phyloP scores from a whole-genome alignment of 2,329 filamentous ascomycete genomes.

The Penicillium sumatraense region DNA sequence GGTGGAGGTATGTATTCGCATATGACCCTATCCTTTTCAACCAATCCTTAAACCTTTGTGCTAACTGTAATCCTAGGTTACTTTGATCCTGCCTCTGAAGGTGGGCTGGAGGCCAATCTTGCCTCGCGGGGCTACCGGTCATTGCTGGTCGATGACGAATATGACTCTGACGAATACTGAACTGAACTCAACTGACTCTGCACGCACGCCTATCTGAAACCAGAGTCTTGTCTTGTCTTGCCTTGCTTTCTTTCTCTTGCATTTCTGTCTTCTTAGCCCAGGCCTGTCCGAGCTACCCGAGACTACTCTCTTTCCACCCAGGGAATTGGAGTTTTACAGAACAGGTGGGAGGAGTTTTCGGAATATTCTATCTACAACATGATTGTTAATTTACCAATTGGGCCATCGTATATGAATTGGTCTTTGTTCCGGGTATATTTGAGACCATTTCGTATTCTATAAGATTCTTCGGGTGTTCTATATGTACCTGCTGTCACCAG shows the following conservation, averaged over 20 bases:
- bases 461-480: not conserved
- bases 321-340: not conserved
- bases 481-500: no score
- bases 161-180: constrained; percentile 70
- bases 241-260: not conserved
- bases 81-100: constrained; percentile 82
- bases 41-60: no score
- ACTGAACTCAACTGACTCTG: no score
- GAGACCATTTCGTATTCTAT: not conserved
- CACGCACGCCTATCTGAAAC: no score
- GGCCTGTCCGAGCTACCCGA: no score
- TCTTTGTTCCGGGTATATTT: not conserved
- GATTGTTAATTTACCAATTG: not conserved
- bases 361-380: not conserved
- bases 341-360: not conserved
- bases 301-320: not conserved
- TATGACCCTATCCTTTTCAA: no score
- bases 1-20: constrained; percentile 65
- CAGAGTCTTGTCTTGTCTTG: not conserved
- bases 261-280: not conserved
- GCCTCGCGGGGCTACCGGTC: constrained; percentile 78
- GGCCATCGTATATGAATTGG: not conserved
- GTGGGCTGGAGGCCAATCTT: constrained; percentile 87
- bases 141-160: constrained; percentile 75
- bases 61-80: constrained; percentile 68